Evolutionary conservation across 148 eudicot species (phyloP), one percentile per base, ranked within the genome.

Genomic region (Rhododendron mucronatum): DNA sequence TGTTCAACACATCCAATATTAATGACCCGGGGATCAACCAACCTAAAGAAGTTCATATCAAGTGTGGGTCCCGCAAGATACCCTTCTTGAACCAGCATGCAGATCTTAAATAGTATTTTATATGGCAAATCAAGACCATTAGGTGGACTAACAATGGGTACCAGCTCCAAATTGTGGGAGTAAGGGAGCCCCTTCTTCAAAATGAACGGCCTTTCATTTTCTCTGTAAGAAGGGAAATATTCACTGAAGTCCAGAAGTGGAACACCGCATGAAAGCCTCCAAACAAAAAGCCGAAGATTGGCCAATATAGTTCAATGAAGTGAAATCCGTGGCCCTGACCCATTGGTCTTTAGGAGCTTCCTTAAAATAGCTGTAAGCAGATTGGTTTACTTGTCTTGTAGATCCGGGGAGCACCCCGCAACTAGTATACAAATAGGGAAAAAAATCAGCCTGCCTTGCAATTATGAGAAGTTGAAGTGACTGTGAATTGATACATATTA

Each of bases 201-300:
- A 37, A 20, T 80, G 86, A 96, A 91, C 5, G 79, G 90, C 47
- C 83, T 89, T 55, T 83, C 69, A 84, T 87, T 85, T 86, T 93
- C 95, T 80, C 88, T 89, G 79, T 84, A 93, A 82, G 86, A 90
- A 3, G 90, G 87, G 89, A 93, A 94, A 86, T 91, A 89, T 18
- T 90, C 92, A 41, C 75, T 78, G 77, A 96, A 90, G 76, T 92
- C 61, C 65, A 93, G 92, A 83, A 91, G 85, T 35, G 59, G 61
- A 85, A 82, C 84, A 87, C 85, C 89, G 73, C 41, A 21, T 50
- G 95, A 92, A 89, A 96, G 89, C 90, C 90, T 93, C 90, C 81
- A 96, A 87, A 86, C 98, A 96, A 78, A 95, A 67, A 30, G 88
- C 88, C 28, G 99, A 90, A 14, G 99, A 95, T 16, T 94, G 99